Base-by-base conservation (phyloP, 106 monocot species). In the Dactylorhiza incarnata region DNA sequence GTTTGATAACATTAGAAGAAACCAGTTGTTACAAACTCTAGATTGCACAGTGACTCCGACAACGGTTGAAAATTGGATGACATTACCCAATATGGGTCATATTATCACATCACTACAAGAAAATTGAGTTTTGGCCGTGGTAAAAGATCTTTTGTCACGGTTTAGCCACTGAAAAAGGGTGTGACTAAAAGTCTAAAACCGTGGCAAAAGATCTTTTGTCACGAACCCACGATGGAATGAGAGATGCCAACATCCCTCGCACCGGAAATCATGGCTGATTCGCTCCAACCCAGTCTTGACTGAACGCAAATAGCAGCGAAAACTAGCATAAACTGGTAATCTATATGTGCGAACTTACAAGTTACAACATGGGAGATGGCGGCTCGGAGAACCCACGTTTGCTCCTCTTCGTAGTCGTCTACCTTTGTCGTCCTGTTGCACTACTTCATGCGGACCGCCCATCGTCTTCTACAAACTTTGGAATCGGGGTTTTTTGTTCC, bases 191-290 rank as follows among this genome's bases (percentile, higher is more conserved):
- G n/a, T n/a, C n/a, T n/a, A n/a, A n/a, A n/a, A n/a, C n/a, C n/a
- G n/a, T n/a, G n/a, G n/a, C n/a, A n/a, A n/a, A n/a, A n/a, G n/a
- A n/a, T n/a, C n/a, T n/a, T n/a, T n/a, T n/a, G n/a, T n/a, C n/a
- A n/a, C n/a, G 88, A 82, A 17, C 91, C 91, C 9, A 91, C 56
- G 7, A 99, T 94, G 9, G 94, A 85, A n/a, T 94, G 97, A 4
- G 94, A 94, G n/a, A 99, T 58, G 12, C 94, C 91, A 6, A 82
- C 85, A 71, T 99, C 89, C 79, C 87, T 94, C 22, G 96, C 96
- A 52, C 93, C 94, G 7, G 81, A 81, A 13, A 99, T 87, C 89
- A 89, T 74, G 13, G 88, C 85, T 43, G 85, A 80, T 70, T 88
- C 88, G 63, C 81, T 83, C 91, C 88, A 91, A 77, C 91, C 91